Conservation (phyloP, 2,329 filamentous ascomycete species). For the Arachnomyces sp. region DNA sequence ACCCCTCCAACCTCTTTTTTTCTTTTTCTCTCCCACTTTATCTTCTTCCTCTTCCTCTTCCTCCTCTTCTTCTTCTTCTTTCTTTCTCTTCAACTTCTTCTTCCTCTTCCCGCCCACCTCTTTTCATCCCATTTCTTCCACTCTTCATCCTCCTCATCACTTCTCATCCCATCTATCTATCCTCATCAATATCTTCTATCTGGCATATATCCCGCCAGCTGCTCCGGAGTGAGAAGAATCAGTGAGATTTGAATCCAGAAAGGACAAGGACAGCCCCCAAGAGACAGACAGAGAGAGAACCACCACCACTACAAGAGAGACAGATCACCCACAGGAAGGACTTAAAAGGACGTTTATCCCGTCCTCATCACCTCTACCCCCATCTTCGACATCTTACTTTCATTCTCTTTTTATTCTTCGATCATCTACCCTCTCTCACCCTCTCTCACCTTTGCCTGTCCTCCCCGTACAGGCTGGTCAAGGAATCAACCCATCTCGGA, state of each 20-base stretch:
- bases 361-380: conserved; percentile 12
- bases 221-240: too few relatives aligned
- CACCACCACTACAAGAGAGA: neutral
- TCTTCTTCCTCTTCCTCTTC: conserved; percentile 17
- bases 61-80: conserved; percentile 20
- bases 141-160: conserved; percentile 5
- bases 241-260: too few relatives aligned
- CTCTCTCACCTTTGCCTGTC: conserved; percentile 10
- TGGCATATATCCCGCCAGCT: too few relatives aligned
- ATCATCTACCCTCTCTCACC: conserved; percentile 11
- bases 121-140: conserved; percentile 4
- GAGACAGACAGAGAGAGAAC: too few relatives aligned
- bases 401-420: conserved; percentile 7
- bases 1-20: conserved; percentile 23
- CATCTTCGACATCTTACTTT: conserved; percentile 23
- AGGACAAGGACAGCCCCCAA: neutral
- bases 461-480: conserved; percentile 10
- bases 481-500: neutral
- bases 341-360: neutral
- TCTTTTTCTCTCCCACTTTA: conserved; percentile 23
- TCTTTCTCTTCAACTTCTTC: conserved; percentile 22
- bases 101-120: conserved; percentile 14
- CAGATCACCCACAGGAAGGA: conserved; percentile 1
- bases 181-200: neutral
- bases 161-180: conserved; percentile 6